These are phyloP conservation scores for Ophiostoma himal-ulmi DNA, from an alignment of 2,329 filamentous ascomycete species.

Conservation along the genomic window DNA sequence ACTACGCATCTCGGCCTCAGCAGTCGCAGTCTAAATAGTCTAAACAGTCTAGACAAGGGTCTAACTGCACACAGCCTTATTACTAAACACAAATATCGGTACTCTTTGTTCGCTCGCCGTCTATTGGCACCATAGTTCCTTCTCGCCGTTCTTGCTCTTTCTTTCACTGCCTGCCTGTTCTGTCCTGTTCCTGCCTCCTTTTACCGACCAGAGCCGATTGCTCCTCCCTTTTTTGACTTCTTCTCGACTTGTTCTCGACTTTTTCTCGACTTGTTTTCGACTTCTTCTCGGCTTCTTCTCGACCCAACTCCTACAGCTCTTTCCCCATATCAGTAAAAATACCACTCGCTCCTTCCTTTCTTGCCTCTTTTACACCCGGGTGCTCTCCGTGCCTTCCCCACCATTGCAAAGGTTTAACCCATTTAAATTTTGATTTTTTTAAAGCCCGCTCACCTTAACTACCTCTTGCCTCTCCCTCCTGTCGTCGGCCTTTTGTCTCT, in stretches of 20 bases:
- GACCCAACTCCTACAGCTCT: neutral
- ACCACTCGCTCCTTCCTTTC: neutral
- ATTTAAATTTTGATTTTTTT: constrained; percentile 1
- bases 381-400: constrained; percentile 15
- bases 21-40: neutral
- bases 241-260: neutral
- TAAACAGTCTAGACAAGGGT: neutral
- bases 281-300: neutral
- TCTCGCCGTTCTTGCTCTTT: neutral
- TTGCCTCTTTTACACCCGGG: neutral
- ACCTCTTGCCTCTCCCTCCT: neutral
- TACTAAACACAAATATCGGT: neutral
- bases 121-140: neutral
- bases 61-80: neutral
- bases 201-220: neutral
- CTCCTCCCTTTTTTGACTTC: neutral
- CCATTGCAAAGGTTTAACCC: neutral
- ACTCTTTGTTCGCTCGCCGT: neutral
- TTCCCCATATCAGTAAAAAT: neutral
- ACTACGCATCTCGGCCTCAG: neutral
- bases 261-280: neutral
- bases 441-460: neutral
- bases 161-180: neutral
- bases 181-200: no score
- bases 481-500: neutral